Evolutionary conservation across 139 green algal genomes (phyloP).

Genomic region (Nannochloris sp.): DNA sequence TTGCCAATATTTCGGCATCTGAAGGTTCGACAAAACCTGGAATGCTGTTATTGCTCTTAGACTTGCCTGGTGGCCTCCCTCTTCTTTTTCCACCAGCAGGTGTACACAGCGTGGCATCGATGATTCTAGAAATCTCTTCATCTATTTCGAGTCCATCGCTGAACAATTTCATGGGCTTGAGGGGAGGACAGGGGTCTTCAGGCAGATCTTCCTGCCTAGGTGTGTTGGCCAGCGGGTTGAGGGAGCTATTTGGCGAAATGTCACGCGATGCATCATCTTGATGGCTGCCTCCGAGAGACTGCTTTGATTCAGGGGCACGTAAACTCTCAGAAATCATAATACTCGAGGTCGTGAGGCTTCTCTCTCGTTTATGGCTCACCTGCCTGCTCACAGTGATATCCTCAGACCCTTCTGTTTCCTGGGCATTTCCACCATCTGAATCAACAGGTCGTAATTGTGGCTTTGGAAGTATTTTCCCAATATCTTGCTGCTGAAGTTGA

Average conservation of each 20-base stretch:
- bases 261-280: no score
- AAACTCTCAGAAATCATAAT: not conserved
- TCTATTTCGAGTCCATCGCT: slow-evolving; percentile 2
- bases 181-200: not conserved
- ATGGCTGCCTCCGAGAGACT: not conserved
- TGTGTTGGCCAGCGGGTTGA: no score
- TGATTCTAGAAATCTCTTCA: not conserved
- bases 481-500: not conserved
- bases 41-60: not conserved
- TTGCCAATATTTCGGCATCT: slow-evolving; percentile 10
- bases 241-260: no score
- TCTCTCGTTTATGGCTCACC: not conserved
- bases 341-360: not conserved
- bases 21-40: not conserved
- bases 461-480: not conserved
- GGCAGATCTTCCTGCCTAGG: no score
- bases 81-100: slow-evolving; percentile 4
- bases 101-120: slow-evolving; percentile 1
- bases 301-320: not conserved
- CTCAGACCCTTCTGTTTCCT: not conserved
- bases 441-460: not conserved
- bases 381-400: not conserved
- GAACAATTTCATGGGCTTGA: not conserved
- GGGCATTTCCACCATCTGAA: not conserved
- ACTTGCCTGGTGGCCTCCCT: slow-evolving; percentile 4